These are phyloP conservation scores for Odonthalia washingtoniensis DNA, from an alignment of 31 red algal genomes.

Conservation along the genomic window DNA sequence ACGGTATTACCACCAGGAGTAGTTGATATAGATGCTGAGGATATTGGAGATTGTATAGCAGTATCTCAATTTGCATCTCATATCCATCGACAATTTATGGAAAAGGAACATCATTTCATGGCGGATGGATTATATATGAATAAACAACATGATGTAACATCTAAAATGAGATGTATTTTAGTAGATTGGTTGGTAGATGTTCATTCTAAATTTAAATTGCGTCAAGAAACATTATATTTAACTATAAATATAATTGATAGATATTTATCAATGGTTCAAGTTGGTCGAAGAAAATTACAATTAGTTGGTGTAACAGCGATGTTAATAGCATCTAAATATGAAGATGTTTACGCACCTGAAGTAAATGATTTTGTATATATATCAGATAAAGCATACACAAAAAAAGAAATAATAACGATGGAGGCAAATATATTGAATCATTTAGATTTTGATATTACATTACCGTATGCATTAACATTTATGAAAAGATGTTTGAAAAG, in stretches of 20 bases:
- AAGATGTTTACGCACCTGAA: slow-evolving; percentile 96
- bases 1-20: slow-evolving; percentile 26
- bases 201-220: slow-evolving; percentile 83
- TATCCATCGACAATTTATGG: slow-evolving; percentile 63
- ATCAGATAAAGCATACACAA: slow-evolving; percentile 89
- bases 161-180: slow-evolving; percentile 93
- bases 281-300: slow-evolving; percentile 91
- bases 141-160: slow-evolving; percentile 78
- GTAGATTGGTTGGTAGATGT: slow-evolving; percentile 98
- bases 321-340: slow-evolving; percentile 96
- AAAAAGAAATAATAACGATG: slow-evolving; percentile 88
- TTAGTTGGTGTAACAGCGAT: slow-evolving; percentile 95
- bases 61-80: slow-evolving; percentile 66
- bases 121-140: slow-evolving; percentile 86
- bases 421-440: slow-evolving; percentile 92
- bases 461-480: slow-evolving; percentile 88
- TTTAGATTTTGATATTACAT: slow-evolving; percentile 89
- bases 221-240: slow-evolving; percentile 84
- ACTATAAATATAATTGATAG: slow-evolving; percentile 98
- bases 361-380: slow-evolving; percentile 97
- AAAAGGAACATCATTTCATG: slow-evolving; percentile 76
- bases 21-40: slow-evolving; percentile 79
- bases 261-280: slow-evolving; percentile 73
- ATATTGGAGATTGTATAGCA: slow-evolving; percentile 62
- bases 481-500: slow-evolving; percentile 80